phyloP scores from a whole-genome alignment of 441 rosid genomes.

The Populus tomentosa region DNA sequence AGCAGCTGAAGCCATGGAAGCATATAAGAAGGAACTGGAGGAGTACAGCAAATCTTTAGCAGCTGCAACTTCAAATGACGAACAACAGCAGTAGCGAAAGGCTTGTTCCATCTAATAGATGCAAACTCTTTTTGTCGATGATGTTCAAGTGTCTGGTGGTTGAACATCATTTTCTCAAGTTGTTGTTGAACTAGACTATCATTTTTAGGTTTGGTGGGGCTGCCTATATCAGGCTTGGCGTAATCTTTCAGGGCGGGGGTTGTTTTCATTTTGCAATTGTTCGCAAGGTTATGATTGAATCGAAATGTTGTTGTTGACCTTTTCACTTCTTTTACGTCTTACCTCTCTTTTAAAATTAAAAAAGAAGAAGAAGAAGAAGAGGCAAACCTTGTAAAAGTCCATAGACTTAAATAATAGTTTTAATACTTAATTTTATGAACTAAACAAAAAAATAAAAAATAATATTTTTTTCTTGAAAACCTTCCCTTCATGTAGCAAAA shows the following conservation, averaged over 20 bases:
- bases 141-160: constrained; percentile 3
- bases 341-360: too few relatives aligned
- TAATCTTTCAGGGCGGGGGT: neutral
- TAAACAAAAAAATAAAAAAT: too few relatives aligned
- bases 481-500: too few relatives aligned
- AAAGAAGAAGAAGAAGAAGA: too few relatives aligned
- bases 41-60: constrained; percentile 45
- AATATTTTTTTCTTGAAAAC: too few relatives aligned
- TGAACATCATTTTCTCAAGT: constrained; percentile 9
- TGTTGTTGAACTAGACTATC: neutral
- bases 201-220: neutral
- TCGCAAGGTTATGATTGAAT: too few relatives aligned
- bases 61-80: constrained; percentile 3
- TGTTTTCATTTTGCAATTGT: neutral
- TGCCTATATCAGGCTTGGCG: neutral
- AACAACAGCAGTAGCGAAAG: neutral
- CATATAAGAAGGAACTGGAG: constrained; percentile 69
- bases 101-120: neutral
- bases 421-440: too few relatives aligned
- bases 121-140: neutral
- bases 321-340: too few relatives aligned
- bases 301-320: too few relatives aligned
- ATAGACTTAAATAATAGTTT: too few relatives aligned
- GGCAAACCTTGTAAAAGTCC: too few relatives aligned
- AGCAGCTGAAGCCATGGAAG: constrained; percentile 75